Percentiles rank a stretch among this genome's conserved stretches.
These are phyloP conservation scores for Cocos nucifera DNA, from an alignment of 176 grass and related monocot species.

Conservation along the genomic window DNA sequence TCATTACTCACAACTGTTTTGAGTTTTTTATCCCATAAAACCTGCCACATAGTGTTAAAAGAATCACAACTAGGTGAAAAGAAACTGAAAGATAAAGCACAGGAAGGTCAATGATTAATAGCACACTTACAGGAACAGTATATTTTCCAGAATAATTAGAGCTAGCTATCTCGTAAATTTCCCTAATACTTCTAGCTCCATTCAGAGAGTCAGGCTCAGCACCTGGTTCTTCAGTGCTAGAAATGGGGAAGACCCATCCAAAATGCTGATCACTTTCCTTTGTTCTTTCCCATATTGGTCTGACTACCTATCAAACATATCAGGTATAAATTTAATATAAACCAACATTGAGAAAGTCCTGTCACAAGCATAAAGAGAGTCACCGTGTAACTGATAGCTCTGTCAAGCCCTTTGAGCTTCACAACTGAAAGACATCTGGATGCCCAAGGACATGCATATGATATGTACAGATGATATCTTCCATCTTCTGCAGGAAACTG, in stretches of 20 bases:
- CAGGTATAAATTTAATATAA: neutral
- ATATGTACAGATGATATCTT: conserved; percentile 92
- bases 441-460: conserved; percentile 94
- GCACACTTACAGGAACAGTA: conserved; percentile 58
- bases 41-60: conserved; percentile 22
- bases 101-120: neutral
- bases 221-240: conserved; percentile 48
- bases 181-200: conserved; percentile 54
- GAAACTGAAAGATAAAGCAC: neutral
- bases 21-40: conserved; percentile 87
- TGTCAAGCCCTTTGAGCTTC: conserved; percentile 89
- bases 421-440: conserved; percentile 78
- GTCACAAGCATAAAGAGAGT: conserved; percentile 1
- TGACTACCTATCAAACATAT: conserved; percentile 35
- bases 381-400: conserved; percentile 58
- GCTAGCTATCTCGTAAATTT: conserved; percentile 79
- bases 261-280: conserved; percentile 67
- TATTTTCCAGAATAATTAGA: conserved; percentile 70
- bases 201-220: conserved; percentile 62
- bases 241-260: conserved; percentile 73
- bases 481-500: conserved; percentile 59
- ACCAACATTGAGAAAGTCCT: too few species aligned
- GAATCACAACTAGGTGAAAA: neutral
- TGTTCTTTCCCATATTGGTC: conserved; percentile 83
- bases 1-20: conserved; percentile 93